Evolutionary conservation across 2,329 filamentous ascomycete species (phyloP).

Genomic region (Claviceps cyperi): DNA sequence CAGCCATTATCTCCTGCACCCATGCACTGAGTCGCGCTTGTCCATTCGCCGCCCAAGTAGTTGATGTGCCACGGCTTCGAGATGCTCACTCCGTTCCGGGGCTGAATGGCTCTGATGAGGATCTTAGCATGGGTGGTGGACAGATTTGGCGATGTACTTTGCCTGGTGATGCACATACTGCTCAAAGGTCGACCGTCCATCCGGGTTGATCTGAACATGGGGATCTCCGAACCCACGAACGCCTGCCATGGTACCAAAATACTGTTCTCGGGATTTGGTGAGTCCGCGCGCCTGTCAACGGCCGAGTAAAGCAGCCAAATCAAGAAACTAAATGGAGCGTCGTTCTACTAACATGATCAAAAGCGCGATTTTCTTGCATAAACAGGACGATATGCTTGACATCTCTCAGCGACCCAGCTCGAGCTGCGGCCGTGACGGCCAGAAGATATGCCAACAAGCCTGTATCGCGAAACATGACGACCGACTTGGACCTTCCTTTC

Average conservation of each 20-base stretch:
- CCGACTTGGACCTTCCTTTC: neutral
- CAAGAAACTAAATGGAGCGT: neutral
- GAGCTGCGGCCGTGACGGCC: conserved; percentile 9
- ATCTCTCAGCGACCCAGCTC: conserved; percentile 29
- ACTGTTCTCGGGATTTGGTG: conserved; percentile 18
- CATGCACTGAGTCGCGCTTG: conserved; percentile 36
- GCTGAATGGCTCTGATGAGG: neutral
- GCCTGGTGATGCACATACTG: conserved; percentile 23
- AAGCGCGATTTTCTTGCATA: conserved; percentile 32
- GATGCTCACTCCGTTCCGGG: conserved; percentile 25
- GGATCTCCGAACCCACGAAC: conserved; percentile 38
- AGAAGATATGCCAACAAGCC: conserved; percentile 3
- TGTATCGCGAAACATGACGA: neutral
- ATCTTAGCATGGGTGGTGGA: neutral
- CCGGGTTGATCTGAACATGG: conserved; percentile 13
- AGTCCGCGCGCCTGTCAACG: neutral
- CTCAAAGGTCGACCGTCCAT: conserved; percentile 30
- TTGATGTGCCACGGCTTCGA: conserved; percentile 37
- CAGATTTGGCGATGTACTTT: neutral
- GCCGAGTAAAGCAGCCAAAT: neutral
- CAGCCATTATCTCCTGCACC: conserved; percentile 36
- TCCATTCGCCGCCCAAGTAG: conserved; percentile 30
- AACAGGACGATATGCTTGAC: conserved; percentile 44
- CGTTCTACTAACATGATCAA: conserved; percentile 16
- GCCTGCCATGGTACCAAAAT: conserved; percentile 40